These are phyloP conservation scores for Aureobasidium uvarum DNA, from an alignment of 2,329 filamentous ascomycete species.

Conservation along the genomic window DNA sequence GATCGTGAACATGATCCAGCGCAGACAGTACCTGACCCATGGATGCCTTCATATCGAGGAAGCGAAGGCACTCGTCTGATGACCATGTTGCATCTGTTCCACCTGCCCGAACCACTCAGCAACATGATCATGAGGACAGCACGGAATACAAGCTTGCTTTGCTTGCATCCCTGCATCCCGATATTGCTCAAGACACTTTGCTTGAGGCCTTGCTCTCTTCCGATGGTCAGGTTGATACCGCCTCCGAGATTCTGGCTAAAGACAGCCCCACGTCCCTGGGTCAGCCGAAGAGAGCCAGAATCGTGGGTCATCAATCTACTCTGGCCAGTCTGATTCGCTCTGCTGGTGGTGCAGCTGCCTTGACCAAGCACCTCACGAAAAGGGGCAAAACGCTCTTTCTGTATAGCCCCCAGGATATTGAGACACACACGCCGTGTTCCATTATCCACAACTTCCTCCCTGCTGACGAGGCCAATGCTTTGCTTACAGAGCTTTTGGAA, in stretches of 20 bases:
- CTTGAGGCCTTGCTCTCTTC: constrained; percentile 76
- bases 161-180: constrained; percentile 71
- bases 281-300: constrained; percentile 28
- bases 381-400: constrained; percentile 82
- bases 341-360: background rate
- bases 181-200: constrained; percentile 62
- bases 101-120: constrained; percentile 1
- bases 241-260: constrained; percentile 56
- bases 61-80: constrained; percentile 31
- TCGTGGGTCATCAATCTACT: constrained; percentile 48
- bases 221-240: constrained; percentile 70
- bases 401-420: constrained; percentile 77
- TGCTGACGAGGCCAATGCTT: constrained; percentile 63
- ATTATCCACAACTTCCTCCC: constrained; percentile 91
- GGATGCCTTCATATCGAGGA: constrained; percentile 35
- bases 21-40: constrained; percentile 27
- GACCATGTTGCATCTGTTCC: background rate
- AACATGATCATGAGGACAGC: constrained; percentile 62
- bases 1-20: background rate
- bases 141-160: constrained; percentile 89
- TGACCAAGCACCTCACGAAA: constrained; percentile 56
- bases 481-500: constrained; percentile 71
- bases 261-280: background rate
- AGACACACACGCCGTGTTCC: constrained; percentile 81
- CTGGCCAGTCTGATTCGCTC: constrained; percentile 29